Evolutionary conservation across 2,329 filamentous ascomycete genomes (phyloP), one percentile per base, ranked within the genome.

Genomic region (Fusarium sp.): DNA sequence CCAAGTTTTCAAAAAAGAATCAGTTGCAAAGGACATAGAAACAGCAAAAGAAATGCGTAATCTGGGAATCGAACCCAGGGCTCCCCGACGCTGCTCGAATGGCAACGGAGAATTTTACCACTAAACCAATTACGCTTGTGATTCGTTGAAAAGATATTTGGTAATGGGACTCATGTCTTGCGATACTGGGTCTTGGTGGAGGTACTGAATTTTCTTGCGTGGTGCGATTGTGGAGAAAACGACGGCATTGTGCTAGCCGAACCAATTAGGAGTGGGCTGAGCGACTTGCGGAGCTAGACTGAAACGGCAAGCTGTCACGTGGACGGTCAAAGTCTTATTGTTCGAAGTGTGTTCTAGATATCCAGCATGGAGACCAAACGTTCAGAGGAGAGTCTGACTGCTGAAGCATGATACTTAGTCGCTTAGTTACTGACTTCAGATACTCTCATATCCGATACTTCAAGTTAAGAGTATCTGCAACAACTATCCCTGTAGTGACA

Each of bases 31-130:
- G 33, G 35, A 9, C 2, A 21, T 13, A 2, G 18, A 5, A 32
- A 35, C 9, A 12, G 30, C 30, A 42, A 37, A 32, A 46, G 43
- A 9, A 11, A 42, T 70, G 67, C 65, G 67, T 70, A 57, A 70
- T 70, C 67, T 68, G 65, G 65, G 65, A 68, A 68, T 68, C 65
- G 65, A 68, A 68, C 63, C 65, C 65, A 68, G 65, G 65, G 65
- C 65, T 68, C 65, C 65, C 65, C 65, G 65, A 68, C 43, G 53
- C 35, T 64, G 30, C 60, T 64, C 60, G 43, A 47, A 64, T 68
- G 63, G 63, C 63, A 68, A 68, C 63, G 65, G 65, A 68, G 65
- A 68, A 68, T 68, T 68, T 68, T 68, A 68, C 65, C 65, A 68
- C 67, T 69, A 69, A 69, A 69, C 65, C 65, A 71, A 71, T 71